These are phyloP conservation scores for Wickerhamiella sergipiensis DNA, from an alignment of 805 yeast genomes.

Conservation along the genomic window DNA sequence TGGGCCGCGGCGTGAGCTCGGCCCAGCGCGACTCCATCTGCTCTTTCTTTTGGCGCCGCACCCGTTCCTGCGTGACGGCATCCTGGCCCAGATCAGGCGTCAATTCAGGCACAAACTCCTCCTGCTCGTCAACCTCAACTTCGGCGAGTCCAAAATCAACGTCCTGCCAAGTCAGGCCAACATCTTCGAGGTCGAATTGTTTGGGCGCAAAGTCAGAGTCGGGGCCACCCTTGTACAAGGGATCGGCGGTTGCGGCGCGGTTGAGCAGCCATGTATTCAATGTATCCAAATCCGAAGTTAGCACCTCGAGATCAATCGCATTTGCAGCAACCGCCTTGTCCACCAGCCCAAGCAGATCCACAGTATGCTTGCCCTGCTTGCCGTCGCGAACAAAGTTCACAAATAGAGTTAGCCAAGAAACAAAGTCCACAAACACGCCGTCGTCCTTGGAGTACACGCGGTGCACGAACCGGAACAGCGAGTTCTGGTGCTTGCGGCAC, in stretches of 20 bases:
- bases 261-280: constrained; percentile 23
- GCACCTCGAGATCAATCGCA: constrained; percentile 23
- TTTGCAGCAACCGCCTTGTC: constrained; percentile 8
- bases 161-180: constrained; percentile 27
- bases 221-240: constrained; percentile 9
- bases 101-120: constrained; percentile 24
- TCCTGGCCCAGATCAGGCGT: constrained; percentile 21
- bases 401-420: constrained; percentile 61
- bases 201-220: constrained; percentile 25
- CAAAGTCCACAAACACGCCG: constrained; percentile 55
- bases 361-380: constrained; percentile 27
- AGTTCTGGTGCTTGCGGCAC: constrained; percentile 57
- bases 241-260: constrained; percentile 17
- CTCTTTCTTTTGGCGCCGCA: constrained; percentile 17
- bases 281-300: constrained; percentile 29
- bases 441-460: constrained; percentile 71
- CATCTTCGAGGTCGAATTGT: constrained; percentile 28
- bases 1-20: constrained; percentile 19
- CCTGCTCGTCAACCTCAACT: constrained; percentile 33
- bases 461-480: constrained; percentile 63
- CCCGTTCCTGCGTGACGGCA: constrained; percentile 19
- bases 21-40: constrained; percentile 12
- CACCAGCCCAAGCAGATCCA: constrained; percentile 34
- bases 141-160: constrained; percentile 38
- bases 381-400: constrained; percentile 52